Evolutionary conservation across 768 basidiomycete genomes (phyloP), one percentile per base, ranked within the genome.

Genomic region (Psilocybe sp.): DNA sequence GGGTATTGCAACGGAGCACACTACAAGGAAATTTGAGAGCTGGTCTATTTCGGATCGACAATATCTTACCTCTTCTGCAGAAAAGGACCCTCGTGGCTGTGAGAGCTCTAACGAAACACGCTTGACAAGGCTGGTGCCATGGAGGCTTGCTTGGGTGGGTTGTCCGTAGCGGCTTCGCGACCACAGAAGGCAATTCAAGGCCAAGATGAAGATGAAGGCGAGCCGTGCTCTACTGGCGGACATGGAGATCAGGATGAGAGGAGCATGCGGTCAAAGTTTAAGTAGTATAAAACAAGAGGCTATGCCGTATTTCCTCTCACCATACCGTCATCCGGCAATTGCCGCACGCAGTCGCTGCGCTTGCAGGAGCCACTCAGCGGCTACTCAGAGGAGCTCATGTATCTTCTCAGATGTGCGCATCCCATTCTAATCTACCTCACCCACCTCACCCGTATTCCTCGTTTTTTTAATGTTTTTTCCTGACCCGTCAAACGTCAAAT

Each of bases 1-100:
- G 81, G 79, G 32, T 82, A 66, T 14, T 76, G 68, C 41, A 84
- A 72, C 2, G 90, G 91, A 44, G 65, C 75, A 65, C 91, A 92
- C 88, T 91, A 53, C 36, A 7, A 42, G 28, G n/a, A 33, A 31
- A 32, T 37, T 49, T 31, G 18, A 33, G 19, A 18, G 19, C 16
- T 19, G 34, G 37, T 50, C 23, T 47, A 33, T 32, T 44, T 38
- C 28, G 39, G 35, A 5, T 9, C 14, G 16, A 46, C 13, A 14
- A 8, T 64, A 51, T 52, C 63, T 72, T 67, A 70, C 61, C 28
- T 65, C 51, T 44, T 67, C 62, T 31, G 42, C 37, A 12, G 47
- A 28, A 28, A 51, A 49, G 36, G 49, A 50, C 28, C 54, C 42
- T 14, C 54, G 39, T 38, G 57, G 56, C 50, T 69, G 62, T 13